phyloP scores from a whole-genome alignment of 495 filamentous ascomycete genomes.

The Antarctomyces pellizariae region DNA sequence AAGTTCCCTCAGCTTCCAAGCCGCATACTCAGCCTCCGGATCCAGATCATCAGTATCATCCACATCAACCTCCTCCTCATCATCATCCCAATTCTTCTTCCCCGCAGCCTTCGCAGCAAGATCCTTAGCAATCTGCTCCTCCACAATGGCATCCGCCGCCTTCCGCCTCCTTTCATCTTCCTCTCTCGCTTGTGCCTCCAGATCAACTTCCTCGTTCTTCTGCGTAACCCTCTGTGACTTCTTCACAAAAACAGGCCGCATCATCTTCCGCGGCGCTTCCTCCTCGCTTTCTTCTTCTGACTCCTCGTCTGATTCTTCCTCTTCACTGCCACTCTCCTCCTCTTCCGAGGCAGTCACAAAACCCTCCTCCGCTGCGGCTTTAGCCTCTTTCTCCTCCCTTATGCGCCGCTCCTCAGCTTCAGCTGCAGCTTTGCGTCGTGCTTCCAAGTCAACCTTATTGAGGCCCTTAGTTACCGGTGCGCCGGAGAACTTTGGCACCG shows the following conservation, averaged over 20 bases:
- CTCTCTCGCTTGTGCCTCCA: slow-evolving; percentile 24
- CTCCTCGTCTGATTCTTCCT: slow-evolving; percentile 23
- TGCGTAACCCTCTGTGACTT: too few relatives aligned
- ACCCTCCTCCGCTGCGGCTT: slow-evolving; percentile 37
- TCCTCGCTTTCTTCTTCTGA: slow-evolving; percentile 40
- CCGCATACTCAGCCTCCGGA: slow-evolving; percentile 69
- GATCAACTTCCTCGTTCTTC: slow-evolving; percentile 29
- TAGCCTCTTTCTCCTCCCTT: slow-evolving; percentile 19
- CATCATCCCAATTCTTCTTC: slow-evolving; percentile 73
- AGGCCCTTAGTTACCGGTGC: slow-evolving; percentile 35
- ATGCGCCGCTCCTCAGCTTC: slow-evolving; percentile 24
- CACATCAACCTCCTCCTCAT: slow-evolving; percentile 48
- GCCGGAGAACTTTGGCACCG: slow-evolving; percentile 31
- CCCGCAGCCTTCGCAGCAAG: slow-evolving; percentile 49
- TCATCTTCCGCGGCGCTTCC: slow-evolving; percentile 49
- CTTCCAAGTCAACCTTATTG: slow-evolving; percentile 42
- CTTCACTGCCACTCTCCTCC: slow-evolving; percentile 17
- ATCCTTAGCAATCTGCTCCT: slow-evolving; percentile 67
- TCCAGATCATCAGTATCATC: slow-evolving; percentile 75
- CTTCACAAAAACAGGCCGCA: slow-evolving; percentile 80
- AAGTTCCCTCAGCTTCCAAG: slow-evolving; percentile 86
- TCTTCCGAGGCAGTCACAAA: slow-evolving; percentile 43
- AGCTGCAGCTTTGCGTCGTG: slow-evolving; percentile 21
- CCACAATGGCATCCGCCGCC: slow-evolving; percentile 53
- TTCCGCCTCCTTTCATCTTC: slow-evolving; percentile 39